Evolutionary conservation across 495 filamentous ascomycete genomes (phyloP), one percentile per base, ranked within the genome.

Genomic region (Bombardia bombarda): DNA sequence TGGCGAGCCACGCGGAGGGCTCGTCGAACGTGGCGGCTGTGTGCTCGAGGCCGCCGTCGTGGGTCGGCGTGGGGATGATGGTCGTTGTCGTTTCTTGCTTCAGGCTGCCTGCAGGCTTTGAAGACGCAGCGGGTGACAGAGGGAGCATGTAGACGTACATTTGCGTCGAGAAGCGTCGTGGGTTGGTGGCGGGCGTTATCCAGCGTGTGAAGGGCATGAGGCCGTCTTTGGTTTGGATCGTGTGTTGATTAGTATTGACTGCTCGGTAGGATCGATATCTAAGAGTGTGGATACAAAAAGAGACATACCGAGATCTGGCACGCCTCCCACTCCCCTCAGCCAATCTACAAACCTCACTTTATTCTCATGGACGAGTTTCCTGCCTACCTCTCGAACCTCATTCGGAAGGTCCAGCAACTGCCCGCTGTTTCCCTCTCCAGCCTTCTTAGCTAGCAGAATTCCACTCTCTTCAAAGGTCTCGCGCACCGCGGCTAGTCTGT

Each of bases 121-220:
- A 10, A 3, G 42, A 28, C 25, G 39, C 13, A 9, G 8, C 13
- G 22, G 32, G 9, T 23, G 44, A 37, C 14, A 89, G 65, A 0
- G 92, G 89, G n/a, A 95, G 72, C 65, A 95, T 84, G 61, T 95
- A 92, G 7, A 98, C 55, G 57, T 97, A 98, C 89, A 98, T 95
- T 57, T 95, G 88, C 7, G 89, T 95, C 1, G 83, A 83, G 57
- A 87, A 98, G 16, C 92, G 75, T 53, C 80, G 83, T 1, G 80
- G 74, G 2, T 82, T 63, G 47, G 75, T 72, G 3, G 68, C 62
- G 0, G 92, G 92, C 2, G 92, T 97, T 31, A 96, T 73, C 92
- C 92, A 97, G 38, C 82, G 79, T 0, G 87, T 94, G 58, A 94
- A 95, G 0, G 90, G 90, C 19, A 86, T 69, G 21, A 98, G 67